Percentiles rank a stretch among this genome's conserved stretches.
phyloP scores from a whole-genome alignment of 345 rosid genomes.

The Erodium maritimum region DNA sequence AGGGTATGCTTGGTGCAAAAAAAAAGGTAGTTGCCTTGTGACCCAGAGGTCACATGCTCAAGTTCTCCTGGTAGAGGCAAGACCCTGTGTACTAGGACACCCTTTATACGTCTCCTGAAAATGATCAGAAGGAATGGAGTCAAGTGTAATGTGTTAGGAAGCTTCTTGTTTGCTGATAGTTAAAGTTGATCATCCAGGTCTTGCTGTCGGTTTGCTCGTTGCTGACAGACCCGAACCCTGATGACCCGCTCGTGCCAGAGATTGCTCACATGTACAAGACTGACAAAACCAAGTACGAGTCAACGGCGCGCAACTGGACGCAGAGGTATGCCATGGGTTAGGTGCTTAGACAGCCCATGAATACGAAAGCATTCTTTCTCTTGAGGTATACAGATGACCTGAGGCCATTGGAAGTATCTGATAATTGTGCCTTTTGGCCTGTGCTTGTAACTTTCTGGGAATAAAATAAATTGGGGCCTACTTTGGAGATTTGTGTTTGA shows the following conservation, averaged over 20 bases:
- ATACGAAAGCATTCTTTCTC: not conserved
- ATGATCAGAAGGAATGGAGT: too few relatives aligned
- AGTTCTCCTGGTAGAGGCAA: too few relatives aligned
- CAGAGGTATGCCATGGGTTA: not conserved
- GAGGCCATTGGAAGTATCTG: not conserved
- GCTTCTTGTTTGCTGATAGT: too few relatives aligned
- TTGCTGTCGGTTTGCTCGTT: not conserved
- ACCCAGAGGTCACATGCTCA: too few relatives aligned
- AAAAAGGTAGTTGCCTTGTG: too few relatives aligned
- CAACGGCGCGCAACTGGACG: not conserved
- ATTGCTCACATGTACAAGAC: not conserved
- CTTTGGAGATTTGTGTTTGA: not conserved
- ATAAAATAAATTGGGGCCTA: not conserved
- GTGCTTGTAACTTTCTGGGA: not conserved
- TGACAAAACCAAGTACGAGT: not conserved
- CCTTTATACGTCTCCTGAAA: too few relatives aligned
- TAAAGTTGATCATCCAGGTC: not conserved
- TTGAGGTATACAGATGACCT: not conserved
- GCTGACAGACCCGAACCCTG: not conserved
- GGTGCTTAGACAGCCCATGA: not conserved
- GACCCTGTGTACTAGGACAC: too few relatives aligned
- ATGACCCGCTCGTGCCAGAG: not conserved
- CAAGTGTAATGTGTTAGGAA: too few relatives aligned
- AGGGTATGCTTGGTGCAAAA: too few relatives aligned
- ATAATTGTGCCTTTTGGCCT: not conserved